phyloP scores from a whole-genome alignment of 495 filamentous ascomycete species.

The Aspergillus campestris region DNA sequence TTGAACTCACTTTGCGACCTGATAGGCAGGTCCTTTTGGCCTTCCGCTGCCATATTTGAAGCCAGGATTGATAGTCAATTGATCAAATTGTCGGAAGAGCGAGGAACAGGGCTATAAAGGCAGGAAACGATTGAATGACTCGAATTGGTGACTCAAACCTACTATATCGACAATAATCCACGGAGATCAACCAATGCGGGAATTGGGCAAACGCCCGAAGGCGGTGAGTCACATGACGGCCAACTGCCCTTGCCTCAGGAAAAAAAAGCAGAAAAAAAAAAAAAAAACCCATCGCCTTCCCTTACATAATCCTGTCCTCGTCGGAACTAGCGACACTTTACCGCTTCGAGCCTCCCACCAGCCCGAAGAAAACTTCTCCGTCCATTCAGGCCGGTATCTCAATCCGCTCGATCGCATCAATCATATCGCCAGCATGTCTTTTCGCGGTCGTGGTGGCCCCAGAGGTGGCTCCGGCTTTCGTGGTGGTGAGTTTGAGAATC shows the following conservation, averaged over 20 bases:
- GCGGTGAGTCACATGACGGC: slow-evolving; percentile 36
- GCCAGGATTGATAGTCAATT: background rate
- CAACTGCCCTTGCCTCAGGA: slow-evolving; percentile 28
- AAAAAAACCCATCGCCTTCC: too few species aligned
- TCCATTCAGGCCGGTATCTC: slow-evolving; percentile 12
- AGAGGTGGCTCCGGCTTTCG: slow-evolving; percentile 40
- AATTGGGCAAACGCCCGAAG: slow-evolving; percentile 7
- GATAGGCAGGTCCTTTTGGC: slow-evolving; percentile 32
- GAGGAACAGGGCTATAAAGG: slow-evolving; percentile 10
- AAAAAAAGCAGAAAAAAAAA: too few species aligned
- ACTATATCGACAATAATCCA: slow-evolving; percentile 4
- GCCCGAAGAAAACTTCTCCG: slow-evolving; percentile 40
- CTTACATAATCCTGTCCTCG: too few species aligned
- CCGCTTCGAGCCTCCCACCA: slow-evolving; percentile 41
- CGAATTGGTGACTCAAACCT: slow-evolving; percentile 14
- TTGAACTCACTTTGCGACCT: slow-evolving; percentile 11
- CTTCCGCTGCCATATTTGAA: slow-evolving; percentile 32
- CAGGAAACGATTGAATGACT: slow-evolving; percentile 1
- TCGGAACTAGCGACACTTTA: slow-evolving; percentile 37
- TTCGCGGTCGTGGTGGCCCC: slow-evolving; percentile 42
- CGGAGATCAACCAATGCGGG: slow-evolving; percentile 14
- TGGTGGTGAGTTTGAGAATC: slow-evolving; percentile 27
- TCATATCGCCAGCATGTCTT: slow-evolving; percentile 41
- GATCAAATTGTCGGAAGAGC: slow-evolving; percentile 4
- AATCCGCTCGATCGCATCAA: slow-evolving; percentile 12